These are phyloP conservation scores for Ophioceras dolichostomum DNA, from an alignment of 2,329 filamentous ascomycete species.

Conservation along the genomic window DNA sequence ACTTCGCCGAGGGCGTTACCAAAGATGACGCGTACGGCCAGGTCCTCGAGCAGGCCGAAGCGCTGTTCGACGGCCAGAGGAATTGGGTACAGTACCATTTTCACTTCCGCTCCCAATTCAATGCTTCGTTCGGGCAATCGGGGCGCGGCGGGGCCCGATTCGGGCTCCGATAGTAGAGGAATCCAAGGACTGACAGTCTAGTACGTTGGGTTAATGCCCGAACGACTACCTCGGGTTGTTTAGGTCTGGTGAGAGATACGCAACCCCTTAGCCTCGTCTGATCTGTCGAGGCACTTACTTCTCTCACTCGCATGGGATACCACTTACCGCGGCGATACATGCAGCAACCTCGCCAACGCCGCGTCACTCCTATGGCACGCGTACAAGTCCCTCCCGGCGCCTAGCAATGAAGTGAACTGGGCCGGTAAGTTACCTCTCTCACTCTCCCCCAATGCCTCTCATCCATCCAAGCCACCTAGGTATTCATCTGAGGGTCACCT, in stretches of 20 bases:
- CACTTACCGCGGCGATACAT: neutral
- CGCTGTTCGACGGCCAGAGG: conserved; percentile 58
- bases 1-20: conserved; percentile 51
- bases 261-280: neutral
- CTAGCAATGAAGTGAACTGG: conserved; percentile 64
- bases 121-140: too few relatives aligned
- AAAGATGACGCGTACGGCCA: conserved; percentile 67
- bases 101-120: too few relatives aligned
- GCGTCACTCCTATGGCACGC: conserved; percentile 71
- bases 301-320: conserved; percentile 2
- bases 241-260: conserved; percentile 26
- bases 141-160: too few relatives aligned
- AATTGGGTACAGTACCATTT: too few relatives aligned
- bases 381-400: conserved; percentile 57
- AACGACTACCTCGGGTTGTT: neutral
- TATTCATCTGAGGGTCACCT: too few relatives aligned
- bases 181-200: too few relatives aligned
- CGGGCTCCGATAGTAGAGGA: too few relatives aligned
- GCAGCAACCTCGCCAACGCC: conserved; percentile 64
- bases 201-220: neutral
- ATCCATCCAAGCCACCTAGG: conserved; percentile 16
- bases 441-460: neutral
- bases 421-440: conserved; percentile 33
- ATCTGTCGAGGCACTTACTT: neutral
- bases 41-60: conserved; percentile 56